Evolutionary conservation across 2,329 filamentous ascomycete genomes (phyloP).

Genomic region (Neofusicoccum cordaticola): DNA sequence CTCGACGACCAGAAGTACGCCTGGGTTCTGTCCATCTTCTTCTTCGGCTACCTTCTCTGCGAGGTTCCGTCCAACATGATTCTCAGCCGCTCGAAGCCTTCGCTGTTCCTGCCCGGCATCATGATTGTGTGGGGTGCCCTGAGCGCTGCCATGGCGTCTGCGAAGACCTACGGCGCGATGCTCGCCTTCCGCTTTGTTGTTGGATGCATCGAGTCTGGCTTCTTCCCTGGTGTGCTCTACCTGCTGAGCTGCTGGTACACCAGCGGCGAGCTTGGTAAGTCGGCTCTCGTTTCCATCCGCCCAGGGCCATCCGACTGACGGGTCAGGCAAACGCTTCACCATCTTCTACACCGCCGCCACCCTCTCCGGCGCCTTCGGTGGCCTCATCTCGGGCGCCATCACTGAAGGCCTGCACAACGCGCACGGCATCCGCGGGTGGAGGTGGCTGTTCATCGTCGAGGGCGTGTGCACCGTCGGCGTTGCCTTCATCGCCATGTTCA

Average conservation of each 20-base stretch:
- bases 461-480: conserved; percentile 19
- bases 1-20: conserved; percentile 36
- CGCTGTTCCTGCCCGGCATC: conserved; percentile 41
- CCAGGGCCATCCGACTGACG: conserved; percentile 39
- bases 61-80: conserved; percentile 60
- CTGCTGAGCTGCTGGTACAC: conserved; percentile 19
- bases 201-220: conserved; percentile 36
- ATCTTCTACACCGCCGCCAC: conserved; percentile 60
- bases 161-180: conserved; percentile 45
- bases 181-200: conserved; percentile 47
- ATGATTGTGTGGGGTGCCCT: conserved; percentile 52
- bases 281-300: not conserved
- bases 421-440: conserved; percentile 35
- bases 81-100: conserved; percentile 57
- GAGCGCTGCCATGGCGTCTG: conserved; percentile 51
- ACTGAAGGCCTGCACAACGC: conserved; percentile 53
- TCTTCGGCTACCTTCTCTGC: conserved; percentile 50
- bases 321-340: conserved; percentile 60
- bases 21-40: conserved; percentile 58
- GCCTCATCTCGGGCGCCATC: conserved; percentile 57
- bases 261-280: conserved; percentile 12
- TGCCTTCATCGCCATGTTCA: conserved; percentile 38
- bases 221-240: conserved; percentile 18
- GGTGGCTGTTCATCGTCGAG: conserved; percentile 38
- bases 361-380: conserved; percentile 59